Evolutionary conservation across 768 basidiomycete genomes (phyloP), one percentile per base, ranked within the genome.

Genomic region (Phylloporus arenicola): DNA sequence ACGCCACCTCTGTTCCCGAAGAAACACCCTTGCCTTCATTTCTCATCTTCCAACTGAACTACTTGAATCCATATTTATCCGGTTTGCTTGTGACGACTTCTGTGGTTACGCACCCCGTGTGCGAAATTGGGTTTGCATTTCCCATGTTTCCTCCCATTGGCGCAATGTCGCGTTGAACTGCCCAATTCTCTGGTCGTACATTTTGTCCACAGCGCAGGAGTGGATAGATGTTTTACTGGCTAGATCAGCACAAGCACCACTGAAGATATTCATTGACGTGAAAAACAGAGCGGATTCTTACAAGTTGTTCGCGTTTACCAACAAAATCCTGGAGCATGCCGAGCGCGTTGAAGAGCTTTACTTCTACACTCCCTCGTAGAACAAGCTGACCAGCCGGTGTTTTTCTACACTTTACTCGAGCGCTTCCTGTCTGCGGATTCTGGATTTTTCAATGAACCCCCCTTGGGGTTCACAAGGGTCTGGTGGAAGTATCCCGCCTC

Each of bases 221-320:
- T 73, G 72, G 70, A 67, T 65, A 10, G 59, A 70, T 25, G 72
- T 70, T 50, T 72, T 73, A 68, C 47, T 78, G 37, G 57, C 55
- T 31, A 68, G 76, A 10, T 78, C 76, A 0, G 74, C 72, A 45
- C n/a, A n/a, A n/a, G n/a, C n/a, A n/a, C n/a, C n/a, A n/a, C n/a
- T n/a, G n/a, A n/a, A n/a, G n/a, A n/a, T n/a, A n/a, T n/a, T n/a
- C n/a, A n/a, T n/a, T n/a, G n/a, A n/a, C n/a, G n/a, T n/a, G n/a
- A n/a, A n/a, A n/a, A 27, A 27, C 24, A 1, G 7, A 27, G 16
- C 9, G 13, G 10, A n/a, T 20, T 33, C 13, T 33, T 19, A 3
- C 24, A 0, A 7, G 6, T 17, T 34, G 33, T 20, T 10, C 7
- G 19, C 2, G 6, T 7, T 45, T 13, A 19, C 20, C 14, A 8